These are phyloP conservation scores for Ceratocystis cacaofunesta DNA, from an alignment of 2,329 filamentous ascomycete species.

Conservation along the genomic window DNA sequence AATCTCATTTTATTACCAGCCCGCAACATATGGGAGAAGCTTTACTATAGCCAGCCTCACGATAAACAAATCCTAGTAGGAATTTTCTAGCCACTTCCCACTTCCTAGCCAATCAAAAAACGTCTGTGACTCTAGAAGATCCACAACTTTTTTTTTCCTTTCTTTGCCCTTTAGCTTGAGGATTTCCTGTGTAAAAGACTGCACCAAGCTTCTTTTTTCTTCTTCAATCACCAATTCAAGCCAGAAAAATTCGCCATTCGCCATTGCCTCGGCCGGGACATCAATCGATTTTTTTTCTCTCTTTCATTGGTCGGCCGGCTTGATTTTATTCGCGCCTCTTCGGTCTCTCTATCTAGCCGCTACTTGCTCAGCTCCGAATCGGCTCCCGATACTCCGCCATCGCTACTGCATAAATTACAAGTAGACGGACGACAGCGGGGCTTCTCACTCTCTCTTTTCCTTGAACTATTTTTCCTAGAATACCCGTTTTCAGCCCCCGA, in stretches of 20 bases:
- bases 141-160: not conserved
- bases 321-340: no score
- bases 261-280: no score
- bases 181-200: not conserved
- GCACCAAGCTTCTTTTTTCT: not conserved
- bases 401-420: not conserved
- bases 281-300: not conserved
- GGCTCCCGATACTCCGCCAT: not conserved
- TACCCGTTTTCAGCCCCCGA: not conserved
- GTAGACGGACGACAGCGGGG: not conserved
- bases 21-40: not conserved
- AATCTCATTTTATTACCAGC: not conserved
- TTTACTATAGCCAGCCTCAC: not conserved
- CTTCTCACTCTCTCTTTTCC: not conserved
- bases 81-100: not conserved
- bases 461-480: not conserved
- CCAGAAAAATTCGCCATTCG: no score
- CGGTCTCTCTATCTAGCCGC: no score
- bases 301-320: not conserved
- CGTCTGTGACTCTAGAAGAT: not conserved
- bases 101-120: not conserved
- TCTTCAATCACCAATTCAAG: not conserved
- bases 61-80: not conserved
- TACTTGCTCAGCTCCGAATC: not conserved
- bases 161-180: not conserved